Conservation (phyloP, 257 asterid genomes). For the Sherardia arvensis region DNA sequence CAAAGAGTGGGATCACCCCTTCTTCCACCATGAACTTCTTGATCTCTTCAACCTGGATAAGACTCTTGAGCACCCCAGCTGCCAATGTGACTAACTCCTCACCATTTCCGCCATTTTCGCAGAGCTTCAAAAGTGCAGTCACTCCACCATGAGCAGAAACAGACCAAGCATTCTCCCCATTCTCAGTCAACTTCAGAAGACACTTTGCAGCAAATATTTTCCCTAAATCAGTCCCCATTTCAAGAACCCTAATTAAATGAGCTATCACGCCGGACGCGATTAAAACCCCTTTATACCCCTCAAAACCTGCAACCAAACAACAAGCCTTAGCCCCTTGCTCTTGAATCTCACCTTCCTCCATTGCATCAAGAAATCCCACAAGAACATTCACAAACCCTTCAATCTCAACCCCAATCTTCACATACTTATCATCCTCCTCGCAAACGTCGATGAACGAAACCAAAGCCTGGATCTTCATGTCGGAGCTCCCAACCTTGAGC, state of each 20-base stretch:
- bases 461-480: conserved; percentile 74
- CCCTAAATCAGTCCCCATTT: conserved; percentile 48
- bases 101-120: conserved; percentile 20
- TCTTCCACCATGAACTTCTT: conserved; percentile 84
- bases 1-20: conserved; percentile 44
- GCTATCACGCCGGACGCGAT: conserved; percentile 50
- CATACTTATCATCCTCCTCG: conserved; percentile 60
- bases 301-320: conserved; percentile 45
- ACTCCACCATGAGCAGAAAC: conserved; percentile 96
- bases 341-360: conserved; percentile 40
- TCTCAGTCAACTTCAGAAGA: conserved; percentile 71
- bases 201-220: conserved; percentile 60
- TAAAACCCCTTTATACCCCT: conserved; percentile 25
- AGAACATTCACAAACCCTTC: conserved; percentile 37
- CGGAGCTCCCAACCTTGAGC: conserved; percentile 53
- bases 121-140: conserved; percentile 59
- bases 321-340: conserved; percentile 56
- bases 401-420: conserved; percentile 42
- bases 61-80: conserved; percentile 82
- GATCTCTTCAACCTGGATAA: conserved; percentile 75
- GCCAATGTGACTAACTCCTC: conserved; percentile 42
- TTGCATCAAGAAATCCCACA: conserved; percentile 59
- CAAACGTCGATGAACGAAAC: conserved; percentile 45
- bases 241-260: conserved; percentile 59
- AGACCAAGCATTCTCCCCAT: conserved; percentile 89